Evolutionary conservation across 2,329 filamentous ascomycete species (phyloP).

Genomic region (Monosporascus ibericus): DNA sequence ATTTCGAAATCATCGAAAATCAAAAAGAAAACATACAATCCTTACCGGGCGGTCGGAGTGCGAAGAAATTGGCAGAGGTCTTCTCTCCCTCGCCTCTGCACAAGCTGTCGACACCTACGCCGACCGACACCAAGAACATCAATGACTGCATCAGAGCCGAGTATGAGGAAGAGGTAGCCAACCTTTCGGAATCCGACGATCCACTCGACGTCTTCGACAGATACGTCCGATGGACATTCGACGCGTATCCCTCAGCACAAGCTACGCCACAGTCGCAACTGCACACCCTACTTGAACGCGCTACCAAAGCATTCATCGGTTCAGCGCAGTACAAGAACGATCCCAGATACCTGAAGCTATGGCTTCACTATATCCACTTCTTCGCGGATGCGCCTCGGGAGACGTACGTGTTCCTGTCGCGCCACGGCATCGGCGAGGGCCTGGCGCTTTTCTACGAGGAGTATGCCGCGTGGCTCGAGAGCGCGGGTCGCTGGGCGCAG

Average conservation of each 20-base stretch:
- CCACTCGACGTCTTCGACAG: constrained; percentile 93
- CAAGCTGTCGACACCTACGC: constrained; percentile 55
- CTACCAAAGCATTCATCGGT: constrained; percentile 83
- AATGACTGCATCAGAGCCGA: constrained; percentile 76
- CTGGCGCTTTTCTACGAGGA: constrained; percentile 95
- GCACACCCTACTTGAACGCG: constrained; percentile 81
- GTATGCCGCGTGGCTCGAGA: constrained; percentile 88
- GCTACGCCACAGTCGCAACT: constrained; percentile 89
- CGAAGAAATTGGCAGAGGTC: constrained; percentile 77
- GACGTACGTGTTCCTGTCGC: constrained; percentile 83
- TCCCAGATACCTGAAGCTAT: constrained; percentile 84
- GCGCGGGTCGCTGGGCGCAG: constrained; percentile 76
- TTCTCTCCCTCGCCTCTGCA: constrained; percentile 63
- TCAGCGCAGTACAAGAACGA: constrained; percentile 90
- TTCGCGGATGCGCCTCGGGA: constrained; percentile 93
- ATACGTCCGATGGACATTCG: constrained; percentile 94
- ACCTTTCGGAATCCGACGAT: constrained; percentile 82
- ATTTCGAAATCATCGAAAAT: constrained; percentile 89
- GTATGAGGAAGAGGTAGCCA: constrained; percentile 77
- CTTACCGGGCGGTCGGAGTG: constrained; percentile 79
- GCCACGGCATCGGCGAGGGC: constrained; percentile 78
- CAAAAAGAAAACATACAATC: constrained; percentile 99
- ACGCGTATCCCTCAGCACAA: constrained; percentile 90
- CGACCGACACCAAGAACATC: constrained; percentile 66
- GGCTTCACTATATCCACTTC: constrained; percentile 88